Percentiles rank a stretch among this genome's conserved stretches.
phyloP scores from a whole-genome alignment of 2,329 filamentous ascomycete genomes.

The Calonectria multiphialidica region DNA sequence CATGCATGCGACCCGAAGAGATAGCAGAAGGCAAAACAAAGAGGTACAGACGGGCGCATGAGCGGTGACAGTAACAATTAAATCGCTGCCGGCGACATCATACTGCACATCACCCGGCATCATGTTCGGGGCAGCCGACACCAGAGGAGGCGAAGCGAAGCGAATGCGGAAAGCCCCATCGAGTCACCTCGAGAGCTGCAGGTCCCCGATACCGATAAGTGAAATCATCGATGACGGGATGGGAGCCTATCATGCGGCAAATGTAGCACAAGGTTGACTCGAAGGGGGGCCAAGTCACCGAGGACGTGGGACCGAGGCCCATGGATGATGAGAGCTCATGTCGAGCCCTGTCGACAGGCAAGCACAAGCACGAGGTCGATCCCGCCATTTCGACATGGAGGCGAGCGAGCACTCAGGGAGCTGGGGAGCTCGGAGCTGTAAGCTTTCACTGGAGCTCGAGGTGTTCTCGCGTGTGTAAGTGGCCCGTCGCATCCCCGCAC shows the following conservation, averaged over 20 bases:
- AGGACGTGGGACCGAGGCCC: neutral
- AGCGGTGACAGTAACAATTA: constrained; percentile 28
- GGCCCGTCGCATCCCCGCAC: neutral
- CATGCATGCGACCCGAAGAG: neutral
- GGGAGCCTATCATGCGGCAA: constrained; percentile 4
- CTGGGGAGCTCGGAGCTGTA: neutral
- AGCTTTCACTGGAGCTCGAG: neutral
- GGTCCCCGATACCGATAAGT: constrained; percentile 16
- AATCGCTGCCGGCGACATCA: neutral
- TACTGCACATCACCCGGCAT: neutral
- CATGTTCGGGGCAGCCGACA: constrained; percentile 12
- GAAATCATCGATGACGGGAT: constrained; percentile 8
- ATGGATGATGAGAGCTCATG: neutral
- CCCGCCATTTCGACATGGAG: constrained; percentile 21
- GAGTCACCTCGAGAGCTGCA: constrained; percentile 6
- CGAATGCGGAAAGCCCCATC: neutral
- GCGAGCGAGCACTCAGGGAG: neutral
- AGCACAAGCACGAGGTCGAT: constrained; percentile 14
- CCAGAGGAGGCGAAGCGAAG: constrained; percentile 6
- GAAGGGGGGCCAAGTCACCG: neutral
- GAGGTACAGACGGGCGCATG: neutral
- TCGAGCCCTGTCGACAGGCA: neutral
- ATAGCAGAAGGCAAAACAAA: too few species aligned
- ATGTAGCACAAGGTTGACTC: constrained; percentile 21
- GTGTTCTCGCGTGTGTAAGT: constrained; percentile 6